Evolutionary conservation across 176 grass and related monocot species (phyloP).

Genomic region (Dactylis glomerata): DNA sequence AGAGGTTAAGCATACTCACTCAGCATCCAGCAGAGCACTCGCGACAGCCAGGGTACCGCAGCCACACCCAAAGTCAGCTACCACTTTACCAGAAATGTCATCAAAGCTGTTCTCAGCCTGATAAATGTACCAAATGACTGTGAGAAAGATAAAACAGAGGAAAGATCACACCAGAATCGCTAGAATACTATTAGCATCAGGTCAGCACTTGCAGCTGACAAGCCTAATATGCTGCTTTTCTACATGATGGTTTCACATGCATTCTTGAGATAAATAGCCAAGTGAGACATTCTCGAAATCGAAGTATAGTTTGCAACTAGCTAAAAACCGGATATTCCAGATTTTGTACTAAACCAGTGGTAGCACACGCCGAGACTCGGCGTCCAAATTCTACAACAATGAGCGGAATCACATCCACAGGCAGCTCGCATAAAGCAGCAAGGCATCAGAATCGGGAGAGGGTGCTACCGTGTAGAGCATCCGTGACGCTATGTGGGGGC

Average conservation of each 20-base stretch:
- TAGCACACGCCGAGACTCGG: neutral
- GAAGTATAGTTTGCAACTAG: neutral
- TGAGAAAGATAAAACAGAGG: neutral
- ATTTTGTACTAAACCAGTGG: neutral
- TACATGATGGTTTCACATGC: neutral
- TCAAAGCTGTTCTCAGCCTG: slow-evolving; percentile 81
- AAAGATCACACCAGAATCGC: neutral
- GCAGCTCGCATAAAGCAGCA: neutral
- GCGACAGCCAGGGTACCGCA: slow-evolving; percentile 76
- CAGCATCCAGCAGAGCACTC: slow-evolving; percentile 76
- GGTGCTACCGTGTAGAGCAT: slow-evolving; percentile 79
- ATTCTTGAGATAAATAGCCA: neutral
- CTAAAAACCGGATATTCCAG: neutral
- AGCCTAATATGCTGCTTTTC: neutral
- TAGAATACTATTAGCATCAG: neutral
- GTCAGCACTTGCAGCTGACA: neutral
- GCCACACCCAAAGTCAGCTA: slow-evolving; percentile 95
- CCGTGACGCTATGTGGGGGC: slow-evolving; percentile 87
- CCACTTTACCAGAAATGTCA: slow-evolving; percentile 80
- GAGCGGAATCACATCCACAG: neutral
- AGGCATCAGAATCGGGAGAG: slow-evolving; percentile 30
- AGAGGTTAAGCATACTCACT: slow-evolving; percentile 52
- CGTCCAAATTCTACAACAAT: slow-evolving; percentile 1
- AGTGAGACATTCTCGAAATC: neutral
- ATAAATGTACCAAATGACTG: slow-evolving; percentile 14